Evolutionary conservation across 1,284 basidiomycete species (phyloP), one percentile per base, ranked within the genome.

Genomic region (Irpex sp.): DNA sequence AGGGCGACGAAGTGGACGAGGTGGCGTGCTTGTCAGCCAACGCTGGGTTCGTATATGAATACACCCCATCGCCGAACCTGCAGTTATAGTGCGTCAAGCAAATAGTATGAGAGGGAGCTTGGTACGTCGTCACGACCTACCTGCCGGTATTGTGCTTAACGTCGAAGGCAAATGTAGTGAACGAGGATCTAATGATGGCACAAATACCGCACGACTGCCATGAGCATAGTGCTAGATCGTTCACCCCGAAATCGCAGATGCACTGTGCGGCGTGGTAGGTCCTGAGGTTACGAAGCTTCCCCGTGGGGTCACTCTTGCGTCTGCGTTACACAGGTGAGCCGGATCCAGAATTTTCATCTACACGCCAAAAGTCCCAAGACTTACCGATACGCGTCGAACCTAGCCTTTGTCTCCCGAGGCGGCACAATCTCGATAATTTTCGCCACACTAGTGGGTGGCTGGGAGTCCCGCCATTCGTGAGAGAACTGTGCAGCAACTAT

Each of bases 191-290:
- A 49, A 82, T 76, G 36, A 83, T 78, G 62, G 74, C 79, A 70
- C 86, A 88, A 61, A 87, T 84, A 3, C 87, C 86, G 64, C 86
- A 88, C 19, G 85, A 86, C 58, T 74, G 77, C 75, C 83, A 84
- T 63, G 76, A 76, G 72, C 87, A 88, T 13, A 85, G 69, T 0
- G 70, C 68, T 1, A 77, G 68, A 39, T 79, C 77, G 62, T 83
- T 83, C 15, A 77, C 78, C 8, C 86, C 86, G 63, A 88, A 73
- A 70, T 88, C 84, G 72, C 86, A 88, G 46, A 88, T 84, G 67
- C 86, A 87, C 63, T 87, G 85, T 1, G 83, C 78, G 62, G 83
- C 80, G 65, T 87, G 82, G 68, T 85, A 88, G 46, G 82, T 84
- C 64, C 80, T 79, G 57, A 86, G 76, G 68, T 84, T 78, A 63